Evolutionary conservation across 192 early-diverging fungal genomes (phyloP).

Genomic region (Umbelopsis ramanniana): DNA sequence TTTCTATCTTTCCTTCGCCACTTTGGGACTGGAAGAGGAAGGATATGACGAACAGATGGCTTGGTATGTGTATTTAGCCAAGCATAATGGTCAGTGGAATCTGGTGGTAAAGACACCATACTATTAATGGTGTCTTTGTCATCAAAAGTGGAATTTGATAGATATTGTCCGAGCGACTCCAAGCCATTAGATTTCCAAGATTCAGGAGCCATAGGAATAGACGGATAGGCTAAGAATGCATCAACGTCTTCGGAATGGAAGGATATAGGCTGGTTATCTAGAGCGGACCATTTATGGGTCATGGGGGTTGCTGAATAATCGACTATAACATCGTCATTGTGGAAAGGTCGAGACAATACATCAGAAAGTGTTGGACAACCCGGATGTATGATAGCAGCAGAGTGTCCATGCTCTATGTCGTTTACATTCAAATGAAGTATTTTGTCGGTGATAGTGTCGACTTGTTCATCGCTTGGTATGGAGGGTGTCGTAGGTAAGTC

Average conservation of each 20-base stretch:
- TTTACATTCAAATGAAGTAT: conserved; percentile 13
- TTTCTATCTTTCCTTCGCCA: neutral
- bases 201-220: neutral
- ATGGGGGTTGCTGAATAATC: conserved; percentile 18
- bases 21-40: conserved; percentile 11
- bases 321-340: neutral
- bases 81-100: neutral
- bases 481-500: conserved; percentile 6
- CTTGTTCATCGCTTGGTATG: neutral
- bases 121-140: neutral
- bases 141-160: neutral
- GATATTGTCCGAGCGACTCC: neutral
- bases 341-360: neutral
- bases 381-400: neutral
- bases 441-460: conserved; percentile 2
- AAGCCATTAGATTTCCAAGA: neutral
- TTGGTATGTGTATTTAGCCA: neutral
- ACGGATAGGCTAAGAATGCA: neutral
- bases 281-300: neutral
- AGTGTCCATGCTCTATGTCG: neutral
- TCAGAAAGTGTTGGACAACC: neutral
- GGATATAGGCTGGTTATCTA: neutral
- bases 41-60: neutral
- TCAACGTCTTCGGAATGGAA: neutral
- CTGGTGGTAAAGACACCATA: conserved; percentile 1